Evolutionary conservation across 1,284 basidiomycete species (phyloP).

Genomic region (Cryptococcus sp.): DNA sequence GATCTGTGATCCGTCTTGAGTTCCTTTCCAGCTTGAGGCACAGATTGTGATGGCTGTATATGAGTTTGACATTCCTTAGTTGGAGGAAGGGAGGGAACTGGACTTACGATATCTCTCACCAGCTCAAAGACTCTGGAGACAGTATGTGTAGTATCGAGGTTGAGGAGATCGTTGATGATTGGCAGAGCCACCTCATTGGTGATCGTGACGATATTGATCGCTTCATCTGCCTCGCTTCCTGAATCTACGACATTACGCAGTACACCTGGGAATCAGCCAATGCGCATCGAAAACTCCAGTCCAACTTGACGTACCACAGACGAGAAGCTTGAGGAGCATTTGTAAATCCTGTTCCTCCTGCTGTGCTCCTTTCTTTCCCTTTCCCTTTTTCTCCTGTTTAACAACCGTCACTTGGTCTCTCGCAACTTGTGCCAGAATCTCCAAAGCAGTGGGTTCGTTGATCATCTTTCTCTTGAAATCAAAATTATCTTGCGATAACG

Average conservation of each 20-base stretch:
- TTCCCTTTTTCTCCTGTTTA: conserved; percentile 29
- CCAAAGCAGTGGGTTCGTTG: conserved; percentile 59
- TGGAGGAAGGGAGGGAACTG: no score
- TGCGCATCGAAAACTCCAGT: background rate
- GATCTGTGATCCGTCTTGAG: conserved; percentile 61
- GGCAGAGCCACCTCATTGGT: conserved; percentile 66
- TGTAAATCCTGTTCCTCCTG: conserved; percentile 30
- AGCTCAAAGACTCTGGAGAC: conserved; percentile 57
- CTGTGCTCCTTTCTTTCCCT: conserved; percentile 19
- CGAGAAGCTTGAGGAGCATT: conserved; percentile 61
- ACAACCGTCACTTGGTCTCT: conserved; percentile 47
- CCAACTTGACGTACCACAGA: conserved; percentile 57
- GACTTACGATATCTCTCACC: conserved; percentile 57
- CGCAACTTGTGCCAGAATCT: conserved; percentile 64
- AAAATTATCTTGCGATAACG: conserved; percentile 80
- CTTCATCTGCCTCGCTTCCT: conserved; percentile 62
- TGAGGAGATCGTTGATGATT: conserved; percentile 64
- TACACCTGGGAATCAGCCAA: conserved; percentile 55
- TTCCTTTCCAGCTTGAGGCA: conserved; percentile 29
- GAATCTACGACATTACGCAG: conserved; percentile 67
- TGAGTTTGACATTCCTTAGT: background rate
- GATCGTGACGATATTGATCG: conserved; percentile 41
- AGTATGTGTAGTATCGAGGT: conserved; percentile 58
- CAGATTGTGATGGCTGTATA: conserved; percentile 17
- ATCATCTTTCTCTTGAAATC: conserved; percentile 62